Evolutionary conservation across 2,329 filamentous ascomycete genomes (phyloP).

Genomic region (Paecilomyces niveus): DNA sequence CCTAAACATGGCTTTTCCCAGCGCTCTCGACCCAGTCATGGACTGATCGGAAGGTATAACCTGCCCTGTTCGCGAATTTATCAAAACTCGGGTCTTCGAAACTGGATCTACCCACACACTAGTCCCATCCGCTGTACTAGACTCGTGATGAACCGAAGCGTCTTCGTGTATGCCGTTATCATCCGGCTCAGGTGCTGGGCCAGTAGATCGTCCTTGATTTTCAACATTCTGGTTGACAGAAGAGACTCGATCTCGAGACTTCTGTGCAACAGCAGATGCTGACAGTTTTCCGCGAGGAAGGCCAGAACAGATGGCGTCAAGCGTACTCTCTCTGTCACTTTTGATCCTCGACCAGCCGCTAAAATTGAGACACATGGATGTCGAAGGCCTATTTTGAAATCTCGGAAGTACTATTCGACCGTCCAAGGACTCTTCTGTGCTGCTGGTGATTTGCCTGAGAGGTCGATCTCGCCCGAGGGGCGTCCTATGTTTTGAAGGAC

Average conservation of each 20-base stretch:
- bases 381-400: constrained; percentile 11
- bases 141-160: constrained; percentile 1
- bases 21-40: constrained; percentile 9
- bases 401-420: constrained; percentile 22
- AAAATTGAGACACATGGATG: constrained; percentile 18
- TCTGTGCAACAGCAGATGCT: not conserved
- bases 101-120: constrained; percentile 54
- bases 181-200: not conserved
- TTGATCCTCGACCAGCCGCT: constrained; percentile 37
- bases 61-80: constrained; percentile 30
- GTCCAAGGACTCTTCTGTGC: constrained; percentile 18
- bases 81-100: constrained; percentile 35
- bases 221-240: not conserved
- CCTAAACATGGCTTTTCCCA: constrained; percentile 6
- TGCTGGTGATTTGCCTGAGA: not conserved
- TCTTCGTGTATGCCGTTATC: not conserved
- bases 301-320: constrained; percentile 13
- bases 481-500: not conserved
- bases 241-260: not conserved
- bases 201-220: not conserved
- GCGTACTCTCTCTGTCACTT: constrained; percentile 17
- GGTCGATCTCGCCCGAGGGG: not conserved
- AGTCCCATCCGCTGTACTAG: constrained; percentile 18
- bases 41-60: constrained; percentile 12
- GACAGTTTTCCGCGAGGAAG: constrained; percentile 1